Percentiles rank a stretch among this genome's conserved stretches.
These are phyloP conservation scores for Garcileccinum viscosum DNA, from an alignment of 1,284 basidiomycete genomes.

Conservation along the genomic window DNA sequence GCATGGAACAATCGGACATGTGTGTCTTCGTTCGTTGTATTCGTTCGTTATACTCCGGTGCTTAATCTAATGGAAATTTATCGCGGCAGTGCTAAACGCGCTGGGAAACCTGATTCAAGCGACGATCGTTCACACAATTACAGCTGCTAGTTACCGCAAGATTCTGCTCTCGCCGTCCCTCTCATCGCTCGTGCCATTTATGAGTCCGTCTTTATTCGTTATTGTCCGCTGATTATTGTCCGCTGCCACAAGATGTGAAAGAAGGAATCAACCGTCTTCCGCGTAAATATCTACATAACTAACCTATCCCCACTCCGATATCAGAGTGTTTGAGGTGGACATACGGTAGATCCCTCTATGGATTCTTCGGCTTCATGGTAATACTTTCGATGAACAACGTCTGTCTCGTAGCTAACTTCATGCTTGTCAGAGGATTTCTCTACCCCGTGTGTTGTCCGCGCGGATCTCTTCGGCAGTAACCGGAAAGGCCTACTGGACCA, in stretches of 20 bases:
- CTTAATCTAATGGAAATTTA: too few relatives aligned
- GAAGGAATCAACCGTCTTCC: constrained; percentile 80
- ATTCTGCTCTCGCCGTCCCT: too few relatives aligned
- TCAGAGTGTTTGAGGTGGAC: constrained; percentile 82
- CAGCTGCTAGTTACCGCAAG: too few relatives aligned
- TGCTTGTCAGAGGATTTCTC: constrained; percentile 64
- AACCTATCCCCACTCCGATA: constrained; percentile 74
- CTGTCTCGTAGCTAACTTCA: constrained; percentile 9
- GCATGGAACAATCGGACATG: constrained; percentile 78
- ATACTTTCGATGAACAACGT: constrained; percentile 11
- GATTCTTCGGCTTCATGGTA: constrained; percentile 70
- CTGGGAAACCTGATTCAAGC: too few relatives aligned
- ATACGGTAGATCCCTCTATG: constrained; percentile 81
- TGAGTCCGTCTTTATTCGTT: too few relatives aligned
- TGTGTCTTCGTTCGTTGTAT: constrained; percentile 42
- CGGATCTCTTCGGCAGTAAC: too few relatives aligned
- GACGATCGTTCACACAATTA: too few relatives aligned
- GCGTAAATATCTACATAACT: constrained; percentile 80
- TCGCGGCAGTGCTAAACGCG: too few relatives aligned
- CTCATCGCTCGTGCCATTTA: too few relatives aligned
- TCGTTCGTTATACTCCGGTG: too few relatives aligned
- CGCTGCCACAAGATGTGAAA: constrained; percentile 57
- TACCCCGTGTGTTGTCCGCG: constrained; percentile 76
- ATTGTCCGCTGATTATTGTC: too few relatives aligned
- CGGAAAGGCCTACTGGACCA: constrained; percentile 78